Percentiles rank a stretch among this genome's conserved stretches.
phyloP scores from a whole-genome alignment of 2,329 filamentous ascomycete genomes.

The Aspergillus fumigatiaffinis region DNA sequence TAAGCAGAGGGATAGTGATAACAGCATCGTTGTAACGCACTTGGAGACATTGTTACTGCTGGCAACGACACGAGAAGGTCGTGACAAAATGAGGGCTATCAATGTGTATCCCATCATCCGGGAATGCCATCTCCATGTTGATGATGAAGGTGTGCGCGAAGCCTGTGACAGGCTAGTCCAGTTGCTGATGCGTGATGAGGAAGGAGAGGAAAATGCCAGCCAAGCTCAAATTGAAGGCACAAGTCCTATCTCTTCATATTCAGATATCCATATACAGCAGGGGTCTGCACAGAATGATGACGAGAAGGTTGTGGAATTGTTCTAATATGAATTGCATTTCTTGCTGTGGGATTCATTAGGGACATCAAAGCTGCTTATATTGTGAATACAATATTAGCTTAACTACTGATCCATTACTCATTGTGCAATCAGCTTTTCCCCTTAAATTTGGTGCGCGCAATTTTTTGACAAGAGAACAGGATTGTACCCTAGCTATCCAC shows the following conservation, averaged over 20 bases:
- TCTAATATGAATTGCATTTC: slow-evolving; percentile 23
- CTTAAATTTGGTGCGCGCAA: neutral
- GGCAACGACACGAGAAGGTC: slow-evolving; percentile 70
- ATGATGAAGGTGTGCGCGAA: slow-evolving; percentile 76
- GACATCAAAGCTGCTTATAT: neutral
- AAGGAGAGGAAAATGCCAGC: slow-evolving; percentile 48
- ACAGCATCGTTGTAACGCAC: slow-evolving; percentile 75
- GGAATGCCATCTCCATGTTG: slow-evolving; percentile 74
- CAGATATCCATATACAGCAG: slow-evolving; percentile 12
- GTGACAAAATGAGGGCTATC: slow-evolving; percentile 68
- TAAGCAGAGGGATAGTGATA: slow-evolving; percentile 77
- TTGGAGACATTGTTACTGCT: slow-evolving; percentile 83
- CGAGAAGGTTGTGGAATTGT: slow-evolving; percentile 44
- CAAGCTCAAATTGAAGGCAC: slow-evolving; percentile 25
- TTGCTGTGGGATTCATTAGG: neutral
- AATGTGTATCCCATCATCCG: slow-evolving; percentile 87
- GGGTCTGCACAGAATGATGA: slow-evolving; percentile 41
- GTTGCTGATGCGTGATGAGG: slow-evolving; percentile 78
- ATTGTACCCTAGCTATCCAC: neutral
- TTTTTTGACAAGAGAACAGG: neutral
- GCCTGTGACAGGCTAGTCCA: slow-evolving; percentile 88
- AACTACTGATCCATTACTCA: neutral
- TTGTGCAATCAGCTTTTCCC: neutral
- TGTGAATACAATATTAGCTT: neutral
- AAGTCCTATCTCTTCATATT: neutral